Conservation (phyloP, 352 stramenopile species). For the Globisporangium solare region DNA sequence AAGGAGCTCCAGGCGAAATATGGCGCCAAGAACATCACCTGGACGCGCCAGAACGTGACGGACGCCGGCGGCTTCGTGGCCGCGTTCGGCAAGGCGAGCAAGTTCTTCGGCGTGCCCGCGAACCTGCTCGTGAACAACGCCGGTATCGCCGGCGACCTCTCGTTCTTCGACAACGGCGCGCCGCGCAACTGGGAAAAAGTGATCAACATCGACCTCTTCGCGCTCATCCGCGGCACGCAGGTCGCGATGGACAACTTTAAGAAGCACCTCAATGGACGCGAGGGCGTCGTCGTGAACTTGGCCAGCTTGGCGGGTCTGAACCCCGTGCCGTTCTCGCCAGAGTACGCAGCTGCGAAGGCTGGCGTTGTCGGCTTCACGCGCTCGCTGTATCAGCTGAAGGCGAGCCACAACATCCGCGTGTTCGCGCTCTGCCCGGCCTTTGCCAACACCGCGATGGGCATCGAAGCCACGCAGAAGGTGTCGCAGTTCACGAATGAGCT, state of each 20-base stretch:
- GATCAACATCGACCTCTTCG: conserved; percentile 67
- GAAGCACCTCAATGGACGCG: conserved; percentile 49
- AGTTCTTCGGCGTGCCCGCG: conserved; percentile 52
- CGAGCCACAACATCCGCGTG: conserved; percentile 63
- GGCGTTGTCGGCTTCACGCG: conserved; percentile 72
- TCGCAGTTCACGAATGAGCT: conserved; percentile 49
- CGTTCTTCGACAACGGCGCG: conserved; percentile 40
- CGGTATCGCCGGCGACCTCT: conserved; percentile 55
- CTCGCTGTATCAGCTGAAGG: conserved; percentile 54
- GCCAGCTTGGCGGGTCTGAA: conserved; percentile 58
- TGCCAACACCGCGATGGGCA: conserved; percentile 63
- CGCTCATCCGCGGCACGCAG: conserved; percentile 66
- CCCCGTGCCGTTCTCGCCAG: conserved; percentile 45
- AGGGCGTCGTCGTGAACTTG: conserved; percentile 71
- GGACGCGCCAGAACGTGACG: conserved; percentile 67
- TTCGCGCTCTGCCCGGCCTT: conserved; percentile 70
- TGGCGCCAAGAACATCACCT: conserved; percentile 50
- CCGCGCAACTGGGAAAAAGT: conserved; percentile 50
- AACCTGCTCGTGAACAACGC: conserved; percentile 84
- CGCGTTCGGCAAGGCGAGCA: conserved; percentile 49
- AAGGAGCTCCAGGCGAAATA: conserved; percentile 50
- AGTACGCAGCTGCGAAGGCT: conserved; percentile 72
- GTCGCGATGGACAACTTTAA: conserved; percentile 56
- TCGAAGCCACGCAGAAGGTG: conserved; percentile 25
- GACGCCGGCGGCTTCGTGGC: conserved; percentile 57